phyloP scores from a whole-genome alignment of 345 rosid species.

The Acer yangbiense region DNA sequence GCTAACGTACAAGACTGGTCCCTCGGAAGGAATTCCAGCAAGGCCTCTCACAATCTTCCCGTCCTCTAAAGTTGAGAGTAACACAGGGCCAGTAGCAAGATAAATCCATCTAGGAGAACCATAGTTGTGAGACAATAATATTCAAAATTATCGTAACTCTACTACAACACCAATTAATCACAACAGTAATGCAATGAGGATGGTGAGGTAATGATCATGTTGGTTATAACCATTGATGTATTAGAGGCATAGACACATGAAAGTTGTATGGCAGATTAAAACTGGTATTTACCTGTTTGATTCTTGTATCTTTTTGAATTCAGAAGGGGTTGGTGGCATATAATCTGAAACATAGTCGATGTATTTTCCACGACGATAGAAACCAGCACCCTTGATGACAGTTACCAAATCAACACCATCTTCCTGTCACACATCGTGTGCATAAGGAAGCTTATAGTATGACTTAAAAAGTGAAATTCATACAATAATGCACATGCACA shows the following conservation, averaged over 20 bases:
- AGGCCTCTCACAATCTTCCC: constrained; percentile 58
- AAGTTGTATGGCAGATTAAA: no score
- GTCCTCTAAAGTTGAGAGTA: constrained; percentile 56
- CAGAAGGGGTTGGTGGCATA: constrained; percentile 60
- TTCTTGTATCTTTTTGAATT: constrained; percentile 35
- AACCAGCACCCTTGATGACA: constrained; percentile 59
- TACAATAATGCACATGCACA: not conserved
- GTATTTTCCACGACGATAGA: constrained; percentile 59
- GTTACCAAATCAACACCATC: constrained; percentile 60
- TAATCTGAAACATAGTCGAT: constrained; percentile 56
- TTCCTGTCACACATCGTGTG: constrained; percentile 49
- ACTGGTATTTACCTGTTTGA: constrained; percentile 23
- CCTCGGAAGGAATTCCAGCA: constrained; percentile 53
- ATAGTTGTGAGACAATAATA: not conserved
- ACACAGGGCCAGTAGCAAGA: constrained; percentile 30
- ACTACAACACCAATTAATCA: not conserved
- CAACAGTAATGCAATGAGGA: not conserved
- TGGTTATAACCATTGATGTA: not conserved
- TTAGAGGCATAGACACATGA: not conserved
- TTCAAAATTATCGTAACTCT: not conserved
- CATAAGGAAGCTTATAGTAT: not conserved
- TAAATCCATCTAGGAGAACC: constrained; percentile 9
- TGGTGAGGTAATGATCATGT: not conserved
- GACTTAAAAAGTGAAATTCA: not conserved
- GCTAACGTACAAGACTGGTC: constrained; percentile 59